Percentiles rank a stretch among this genome's conserved stretches.
These are phyloP conservation scores for Blyttiomyces sp. DNA, from an alignment of 371 early-diverging fungal genomes.

Conservation along the genomic window DNA sequence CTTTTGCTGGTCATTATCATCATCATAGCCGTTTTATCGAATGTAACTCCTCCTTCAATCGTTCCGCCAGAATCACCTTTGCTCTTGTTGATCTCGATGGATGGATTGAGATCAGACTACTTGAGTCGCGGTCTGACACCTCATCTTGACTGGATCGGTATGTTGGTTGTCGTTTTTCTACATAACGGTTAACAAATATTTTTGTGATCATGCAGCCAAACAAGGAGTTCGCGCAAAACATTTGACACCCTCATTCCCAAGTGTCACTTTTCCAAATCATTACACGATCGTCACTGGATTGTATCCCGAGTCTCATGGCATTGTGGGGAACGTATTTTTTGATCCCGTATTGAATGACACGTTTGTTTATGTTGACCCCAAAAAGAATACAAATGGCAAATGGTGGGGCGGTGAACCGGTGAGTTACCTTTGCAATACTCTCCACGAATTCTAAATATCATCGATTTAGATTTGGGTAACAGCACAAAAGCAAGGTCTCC, in stretches of 20 bases:
- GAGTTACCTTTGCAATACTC: conserved; percentile 38
- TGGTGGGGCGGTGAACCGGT: conserved; percentile 90
- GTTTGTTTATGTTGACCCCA: conserved; percentile 70
- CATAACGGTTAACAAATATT: neutral
- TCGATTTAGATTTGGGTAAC: conserved; percentile 80
- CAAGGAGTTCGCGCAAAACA: conserved; percentile 51
- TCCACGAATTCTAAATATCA: neutral
- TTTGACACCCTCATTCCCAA: conserved; percentile 75
- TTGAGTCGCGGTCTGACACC: conserved; percentile 72
- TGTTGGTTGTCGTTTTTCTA: conserved; percentile 2
- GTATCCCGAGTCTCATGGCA: conserved; percentile 89
- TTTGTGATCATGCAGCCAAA: conserved; percentile 3
- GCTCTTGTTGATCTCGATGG: conserved; percentile 89
- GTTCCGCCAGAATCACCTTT: too few species aligned
- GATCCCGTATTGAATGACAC: conserved; percentile 69
- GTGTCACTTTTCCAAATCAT: conserved; percentile 92
- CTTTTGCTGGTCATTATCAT: neutral
- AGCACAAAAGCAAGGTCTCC: conserved; percentile 61
- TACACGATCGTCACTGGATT: conserved; percentile 89
- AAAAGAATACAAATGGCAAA: conserved; percentile 31
- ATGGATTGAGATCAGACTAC: conserved; percentile 88
- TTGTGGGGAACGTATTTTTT: conserved; percentile 85
- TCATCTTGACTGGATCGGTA: conserved; percentile 58
- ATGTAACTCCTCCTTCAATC: neutral
- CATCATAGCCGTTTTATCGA: neutral